These are phyloP conservation scores for Royoungia palumana DNA, from an alignment of 768 basidiomycete genomes.

Conservation along the genomic window DNA sequence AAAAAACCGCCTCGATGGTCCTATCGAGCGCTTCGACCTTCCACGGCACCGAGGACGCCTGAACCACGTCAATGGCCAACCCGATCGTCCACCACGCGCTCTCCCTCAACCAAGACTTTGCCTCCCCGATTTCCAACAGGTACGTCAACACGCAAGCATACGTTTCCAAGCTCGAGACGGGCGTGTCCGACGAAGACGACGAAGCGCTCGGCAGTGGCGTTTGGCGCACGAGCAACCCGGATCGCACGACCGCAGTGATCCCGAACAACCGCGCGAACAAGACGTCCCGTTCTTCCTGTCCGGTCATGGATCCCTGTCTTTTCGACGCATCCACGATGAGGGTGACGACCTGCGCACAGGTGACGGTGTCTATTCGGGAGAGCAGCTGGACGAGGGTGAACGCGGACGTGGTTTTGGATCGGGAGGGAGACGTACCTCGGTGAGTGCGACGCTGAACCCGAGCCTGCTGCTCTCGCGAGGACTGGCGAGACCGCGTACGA, in stretches of 20 bases:
- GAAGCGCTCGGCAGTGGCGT: slow-evolving; percentile 51
- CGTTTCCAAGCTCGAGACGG: slow-evolving; percentile 53
- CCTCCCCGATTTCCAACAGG: slow-evolving; percentile 68
- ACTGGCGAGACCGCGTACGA: slow-evolving; percentile 86
- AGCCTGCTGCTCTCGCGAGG: slow-evolving; percentile 90
- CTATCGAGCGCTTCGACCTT: slow-evolving; percentile 57
- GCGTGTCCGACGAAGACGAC: slow-evolving; percentile 51
- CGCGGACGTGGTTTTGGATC: background rate
- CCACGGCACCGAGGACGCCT: slow-evolving; percentile 64
- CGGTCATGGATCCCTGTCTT: slow-evolving; percentile 70
- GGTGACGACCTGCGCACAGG: slow-evolving; percentile 71
- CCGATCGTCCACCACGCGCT: slow-evolving; percentile 84
- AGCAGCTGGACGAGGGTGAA: slow-evolving; percentile 55
- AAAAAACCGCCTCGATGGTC: slow-evolving; percentile 51
- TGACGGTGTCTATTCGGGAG: slow-evolving; percentile 72
- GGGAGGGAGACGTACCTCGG: slow-evolving; percentile 62
- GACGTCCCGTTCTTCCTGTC: slow-evolving; percentile 90
- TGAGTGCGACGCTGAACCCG: slow-evolving; percentile 94
- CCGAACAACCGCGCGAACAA: slow-evolving; percentile 93
- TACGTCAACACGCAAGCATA: slow-evolving; percentile 58
- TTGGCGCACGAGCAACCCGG: slow-evolving; percentile 70
- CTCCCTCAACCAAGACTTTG: slow-evolving; percentile 89
- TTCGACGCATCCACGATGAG: slow-evolving; percentile 72
- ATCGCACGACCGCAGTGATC: slow-evolving; percentile 78
- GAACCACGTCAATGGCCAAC: slow-evolving; percentile 58